Percentiles rank a stretch among this genome's conserved stretches.
Evolutionary conservation across 805 yeast genomes (phyloP).

Genomic region (Ogataea chonburiensis): DNA sequence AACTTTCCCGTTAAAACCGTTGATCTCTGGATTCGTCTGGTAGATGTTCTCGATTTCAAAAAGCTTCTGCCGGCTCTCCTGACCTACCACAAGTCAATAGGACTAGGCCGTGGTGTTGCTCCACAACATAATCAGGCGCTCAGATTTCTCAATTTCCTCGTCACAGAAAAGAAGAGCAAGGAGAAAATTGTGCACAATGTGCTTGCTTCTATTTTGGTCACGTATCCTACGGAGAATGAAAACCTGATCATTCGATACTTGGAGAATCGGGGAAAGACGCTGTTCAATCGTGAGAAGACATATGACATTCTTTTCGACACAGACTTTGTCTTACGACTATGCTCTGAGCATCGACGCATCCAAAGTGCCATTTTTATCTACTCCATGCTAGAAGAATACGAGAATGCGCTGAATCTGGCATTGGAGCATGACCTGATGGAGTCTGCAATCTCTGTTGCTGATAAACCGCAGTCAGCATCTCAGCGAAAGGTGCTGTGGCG

Average conservation of each 20-base stretch:
- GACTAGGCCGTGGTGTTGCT: constrained; percentile 34
- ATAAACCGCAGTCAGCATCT: constrained; percentile 41
- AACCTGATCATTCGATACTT: constrained; percentile 49
- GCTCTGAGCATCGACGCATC: constrained; percentile 56
- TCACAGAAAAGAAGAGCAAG: constrained; percentile 42
- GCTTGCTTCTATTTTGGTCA: constrained; percentile 63
- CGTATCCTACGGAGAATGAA: constrained; percentile 44
- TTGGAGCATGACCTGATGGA: constrained; percentile 58
- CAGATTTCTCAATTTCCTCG: constrained; percentile 56
- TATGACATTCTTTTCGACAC: constrained; percentile 53
- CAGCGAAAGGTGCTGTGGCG: constrained; percentile 74
- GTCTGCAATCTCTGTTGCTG: constrained; percentile 57
- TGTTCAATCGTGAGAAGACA: constrained; percentile 14
- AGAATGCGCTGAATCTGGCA: constrained; percentile 79
- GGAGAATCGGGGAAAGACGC: constrained; percentile 32
- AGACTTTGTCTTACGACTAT: constrained; percentile 72
- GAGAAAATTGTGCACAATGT: constrained; percentile 64
- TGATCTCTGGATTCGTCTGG: constrained; percentile 71
- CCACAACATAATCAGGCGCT: constrained; percentile 60
- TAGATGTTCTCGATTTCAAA: constrained; percentile 51
- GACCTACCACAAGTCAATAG: constrained; percentile 55
- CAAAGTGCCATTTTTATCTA: constrained; percentile 74
- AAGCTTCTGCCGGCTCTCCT: constrained; percentile 74
- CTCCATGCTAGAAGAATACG: constrained; percentile 64
- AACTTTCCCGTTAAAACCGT: constrained; percentile 70